A percentile compares a stretch with the other conserved stretches of the same genome.
phyloP scores from a whole-genome alignment of 2,329 filamentous ascomycete genomes.

The Aspergillus caelatus region DNA sequence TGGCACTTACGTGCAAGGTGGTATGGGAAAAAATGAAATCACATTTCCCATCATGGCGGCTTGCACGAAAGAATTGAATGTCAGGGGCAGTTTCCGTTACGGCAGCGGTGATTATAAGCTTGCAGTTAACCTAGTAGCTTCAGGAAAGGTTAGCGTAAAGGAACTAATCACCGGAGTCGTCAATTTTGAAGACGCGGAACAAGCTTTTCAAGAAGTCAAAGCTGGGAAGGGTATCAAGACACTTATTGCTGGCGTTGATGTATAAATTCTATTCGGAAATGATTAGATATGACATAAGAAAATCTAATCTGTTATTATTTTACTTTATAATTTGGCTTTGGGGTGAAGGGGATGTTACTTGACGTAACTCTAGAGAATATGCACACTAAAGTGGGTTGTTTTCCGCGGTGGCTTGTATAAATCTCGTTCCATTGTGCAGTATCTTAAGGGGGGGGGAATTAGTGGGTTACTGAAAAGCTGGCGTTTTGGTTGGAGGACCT shows the following conservation, averaged over 20 bases:
- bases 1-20: conserved; percentile 80
- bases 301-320: background rate
- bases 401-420: background rate
- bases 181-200: conserved; percentile 77
- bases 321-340: background rate
- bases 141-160: conserved; percentile 73
- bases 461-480: background rate
- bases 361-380: background rate
- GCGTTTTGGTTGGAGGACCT: background rate
- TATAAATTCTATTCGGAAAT: conserved; percentile 10
- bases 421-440: background rate
- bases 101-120: conserved; percentile 83
- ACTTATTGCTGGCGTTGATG: conserved; percentile 45
- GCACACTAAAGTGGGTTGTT: background rate
- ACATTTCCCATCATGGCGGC: conserved; percentile 89
- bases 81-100: conserved; percentile 89
- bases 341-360: background rate
- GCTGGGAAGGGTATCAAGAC: conserved; percentile 67
- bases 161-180: conserved; percentile 77
- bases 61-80: conserved; percentile 85
- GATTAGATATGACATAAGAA: background rate
- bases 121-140: conserved; percentile 74
- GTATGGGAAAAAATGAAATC: conserved; percentile 88
- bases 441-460: background rate
- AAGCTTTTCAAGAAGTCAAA: conserved; percentile 85